Evolutionary conservation across 1,139 yeast genomes (phyloP).

Genomic region (Taiozyma sp.): DNA sequence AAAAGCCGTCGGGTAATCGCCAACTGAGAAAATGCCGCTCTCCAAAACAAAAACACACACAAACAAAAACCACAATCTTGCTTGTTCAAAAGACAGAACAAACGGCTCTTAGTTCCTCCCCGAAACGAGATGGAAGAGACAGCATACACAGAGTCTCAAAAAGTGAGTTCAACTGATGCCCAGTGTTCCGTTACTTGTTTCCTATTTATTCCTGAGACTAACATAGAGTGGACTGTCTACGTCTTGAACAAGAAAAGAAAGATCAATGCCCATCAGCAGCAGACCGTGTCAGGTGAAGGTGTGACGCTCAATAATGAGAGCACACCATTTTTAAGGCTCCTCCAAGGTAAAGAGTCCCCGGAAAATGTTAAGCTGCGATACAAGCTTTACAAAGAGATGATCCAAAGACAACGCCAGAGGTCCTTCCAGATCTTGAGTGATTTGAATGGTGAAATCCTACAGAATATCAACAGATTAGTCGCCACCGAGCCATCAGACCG

Average conservation of each 20-base stretch:
- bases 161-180: constrained; percentile 2
- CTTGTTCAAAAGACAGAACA: no score
- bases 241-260: constrained; percentile 1
- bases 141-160: constrained; percentile 13
- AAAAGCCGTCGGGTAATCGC: no score
- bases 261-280: background rate
- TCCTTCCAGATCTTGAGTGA: constrained; percentile 16
- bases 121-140: constrained; percentile 1
- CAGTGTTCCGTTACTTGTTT: no score
- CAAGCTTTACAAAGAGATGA: constrained; percentile 34
- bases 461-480: constrained; percentile 8
- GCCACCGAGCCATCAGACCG: constrained; percentile 5
- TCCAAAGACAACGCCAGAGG: constrained; percentile 8
- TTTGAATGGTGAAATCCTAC: constrained; percentile 9
- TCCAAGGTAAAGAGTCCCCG: constrained; percentile 38
- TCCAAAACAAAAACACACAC: no score
- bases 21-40: no score
- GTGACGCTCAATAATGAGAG: background rate
- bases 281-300: constrained; percentile 15
- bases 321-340: constrained; percentile 34
- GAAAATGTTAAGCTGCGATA: constrained; percentile 34
- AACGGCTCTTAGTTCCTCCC: no score
- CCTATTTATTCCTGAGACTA: background rate
- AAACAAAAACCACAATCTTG: no score
- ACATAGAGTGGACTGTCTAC: constrained; percentile 11